These are phyloP conservation scores for Pleochaeta shiraiana DNA, from an alignment of 2,329 filamentous ascomycete genomes.

Conservation along the genomic window DNA sequence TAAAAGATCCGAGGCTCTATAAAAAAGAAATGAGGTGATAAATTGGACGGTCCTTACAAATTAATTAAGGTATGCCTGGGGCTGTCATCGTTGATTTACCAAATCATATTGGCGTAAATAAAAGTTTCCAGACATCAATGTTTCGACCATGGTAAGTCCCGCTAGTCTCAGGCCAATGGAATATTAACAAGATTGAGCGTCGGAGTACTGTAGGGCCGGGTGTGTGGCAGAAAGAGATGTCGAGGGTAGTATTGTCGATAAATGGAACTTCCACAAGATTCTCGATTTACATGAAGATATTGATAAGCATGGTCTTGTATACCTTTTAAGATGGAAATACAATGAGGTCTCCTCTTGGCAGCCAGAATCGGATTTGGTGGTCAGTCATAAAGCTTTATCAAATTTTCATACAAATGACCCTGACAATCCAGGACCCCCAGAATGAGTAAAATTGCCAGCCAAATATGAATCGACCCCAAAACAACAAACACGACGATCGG, in stretches of 20 bases:
- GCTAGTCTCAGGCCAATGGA: not conserved
- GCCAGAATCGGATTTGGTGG: not conserved
- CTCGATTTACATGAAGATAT: constrained; percentile 34
- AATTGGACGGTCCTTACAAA: constrained; percentile 2
- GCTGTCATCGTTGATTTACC: not conserved
- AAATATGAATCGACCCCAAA: too few relatives aligned
- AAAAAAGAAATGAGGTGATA: not conserved
- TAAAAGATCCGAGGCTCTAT: not conserved
- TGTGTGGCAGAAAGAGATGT: not conserved
- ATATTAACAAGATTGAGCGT: not conserved
- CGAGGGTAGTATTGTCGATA: not conserved
- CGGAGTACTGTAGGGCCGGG: not conserved
- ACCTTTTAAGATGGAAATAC: not conserved
- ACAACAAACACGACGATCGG: too few relatives aligned
- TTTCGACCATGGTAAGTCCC: not conserved
- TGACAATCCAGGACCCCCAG: not conserved
- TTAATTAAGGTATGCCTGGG: not conserved
- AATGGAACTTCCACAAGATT: not conserved
- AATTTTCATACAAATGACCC: not conserved
- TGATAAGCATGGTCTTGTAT: not conserved
- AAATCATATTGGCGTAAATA: not conserved
- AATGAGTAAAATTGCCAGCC: not conserved
- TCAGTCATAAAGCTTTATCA: not conserved
- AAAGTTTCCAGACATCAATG: not conserved
- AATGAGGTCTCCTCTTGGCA: not conserved